Evolutionary conservation across 805 yeast species (phyloP).

Genomic region (Yarrowia sp.): DNA sequence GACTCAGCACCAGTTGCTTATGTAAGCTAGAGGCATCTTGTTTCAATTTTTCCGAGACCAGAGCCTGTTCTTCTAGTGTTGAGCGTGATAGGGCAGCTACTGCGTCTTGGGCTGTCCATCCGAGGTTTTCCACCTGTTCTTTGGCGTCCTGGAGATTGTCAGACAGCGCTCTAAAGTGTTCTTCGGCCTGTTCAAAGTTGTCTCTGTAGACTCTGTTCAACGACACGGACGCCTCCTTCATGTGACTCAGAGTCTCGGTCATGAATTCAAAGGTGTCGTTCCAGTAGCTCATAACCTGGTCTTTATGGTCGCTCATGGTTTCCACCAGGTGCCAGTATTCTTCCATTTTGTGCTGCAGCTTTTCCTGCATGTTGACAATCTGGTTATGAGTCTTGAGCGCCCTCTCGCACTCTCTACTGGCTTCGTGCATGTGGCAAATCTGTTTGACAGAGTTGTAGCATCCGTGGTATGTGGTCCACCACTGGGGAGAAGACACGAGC

Average conservation of each 20-base stretch:
- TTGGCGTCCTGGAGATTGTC: background rate
- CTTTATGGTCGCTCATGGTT: background rate
- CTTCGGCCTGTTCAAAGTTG: conserved; percentile 12
- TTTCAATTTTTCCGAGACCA: conserved; percentile 1
- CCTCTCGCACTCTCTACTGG: conserved; percentile 19
- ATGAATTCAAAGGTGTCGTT: conserved; percentile 22
- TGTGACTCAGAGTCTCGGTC: background rate
- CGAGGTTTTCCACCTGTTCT: background rate
- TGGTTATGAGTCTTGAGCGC: conserved; percentile 36
- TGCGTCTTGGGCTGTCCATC: background rate
- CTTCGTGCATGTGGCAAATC: conserved; percentile 52
- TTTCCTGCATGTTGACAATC: conserved; percentile 40
- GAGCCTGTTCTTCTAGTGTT: background rate
- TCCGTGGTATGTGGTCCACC: conserved; percentile 80
- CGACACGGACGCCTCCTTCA: background rate
- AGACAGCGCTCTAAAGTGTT: background rate
- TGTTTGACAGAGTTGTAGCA: conserved; percentile 62
- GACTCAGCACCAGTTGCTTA: background rate
- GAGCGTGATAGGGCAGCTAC: background rate
- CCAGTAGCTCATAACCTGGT: conserved; percentile 10
- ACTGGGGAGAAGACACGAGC: conserved; percentile 53
- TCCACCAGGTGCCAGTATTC: conserved; percentile 8
- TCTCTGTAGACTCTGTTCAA: background rate
- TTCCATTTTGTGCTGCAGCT: conserved; percentile 1
- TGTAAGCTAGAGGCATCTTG: background rate